Percentiles rank a stretch among this genome's conserved stretches.
Conservation (phyloP, 768 basidiomycete species). For the Lyophyllum shimeji region DNA sequence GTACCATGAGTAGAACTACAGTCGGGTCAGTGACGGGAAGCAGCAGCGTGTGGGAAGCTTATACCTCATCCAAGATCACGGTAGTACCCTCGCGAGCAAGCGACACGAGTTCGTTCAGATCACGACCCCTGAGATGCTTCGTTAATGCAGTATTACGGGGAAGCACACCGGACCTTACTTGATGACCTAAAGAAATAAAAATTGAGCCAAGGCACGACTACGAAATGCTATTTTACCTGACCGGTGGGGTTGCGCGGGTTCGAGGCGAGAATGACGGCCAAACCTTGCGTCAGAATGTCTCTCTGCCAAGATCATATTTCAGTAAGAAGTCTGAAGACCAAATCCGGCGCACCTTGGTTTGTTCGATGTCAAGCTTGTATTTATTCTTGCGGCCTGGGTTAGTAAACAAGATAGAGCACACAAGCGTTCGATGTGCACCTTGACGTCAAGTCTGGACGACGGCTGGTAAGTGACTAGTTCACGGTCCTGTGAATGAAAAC, state of each 20-base stretch:
- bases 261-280: constrained; percentile 83
- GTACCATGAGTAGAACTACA: constrained; percentile 93
- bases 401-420: neutral
- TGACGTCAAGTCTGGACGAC: constrained; percentile 28
- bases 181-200: constrained; percentile 43
- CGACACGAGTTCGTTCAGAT: constrained; percentile 76
- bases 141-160: neutral
- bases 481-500: constrained; percentile 3
- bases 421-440: constrained; percentile 21
- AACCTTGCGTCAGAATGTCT: constrained; percentile 81
- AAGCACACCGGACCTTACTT: constrained; percentile 27
- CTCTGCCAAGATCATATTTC: constrained; percentile 48
- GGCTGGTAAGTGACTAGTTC: constrained; percentile 21
- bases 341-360: constrained; percentile 56
- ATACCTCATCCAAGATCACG: constrained; percentile 79
- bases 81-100: constrained; percentile 80
- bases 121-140: constrained; percentile 55
- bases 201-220: neutral
- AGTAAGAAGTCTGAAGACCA: constrained; percentile 17
- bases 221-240: constrained; percentile 50
- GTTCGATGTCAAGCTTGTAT: constrained; percentile 77
- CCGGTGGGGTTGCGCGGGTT: constrained; percentile 98
- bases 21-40: constrained; percentile 4
- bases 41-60: constrained; percentile 1
- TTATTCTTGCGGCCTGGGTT: constrained; percentile 40